Base-by-base conservation (phyloP, 2,329 filamentous ascomycete genomes). In the Phaeosphaeria sp. region DNA sequence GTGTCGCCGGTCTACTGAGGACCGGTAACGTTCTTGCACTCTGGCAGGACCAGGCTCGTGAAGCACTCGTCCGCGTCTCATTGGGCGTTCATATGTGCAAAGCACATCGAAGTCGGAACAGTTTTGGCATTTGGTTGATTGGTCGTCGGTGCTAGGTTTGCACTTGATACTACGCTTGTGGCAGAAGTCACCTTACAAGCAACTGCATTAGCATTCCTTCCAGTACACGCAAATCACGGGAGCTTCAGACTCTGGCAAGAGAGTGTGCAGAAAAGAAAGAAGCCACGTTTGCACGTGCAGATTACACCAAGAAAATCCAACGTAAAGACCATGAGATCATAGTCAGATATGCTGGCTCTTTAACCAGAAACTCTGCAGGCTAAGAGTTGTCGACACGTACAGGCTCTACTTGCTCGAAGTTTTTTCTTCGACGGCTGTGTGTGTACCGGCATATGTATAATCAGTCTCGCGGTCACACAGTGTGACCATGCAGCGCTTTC, bases 101-200 rank as follows among this genome's bases (percentile, higher is more conserved):
- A 51, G 33, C 36, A 49, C 45, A 21, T 49, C 39, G 40, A 57
- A 60, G 47, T 57, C 58, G n/a, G 39, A n/a, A 30, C 56, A 55
- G 11, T 59, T 59, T 20, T 27, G 42, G 27, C 54, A 60, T 18
- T 53, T 33, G 25, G 43, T 25, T 25, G 20, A 21, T 47, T 33
- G 30, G n/a, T 22, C 11, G 30, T n/a, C n/a, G n/a, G 24, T 44
- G 39, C 43, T 42, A 17, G 72, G 74, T 46, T 72, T 72, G 63
- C 82, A 84, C 53, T 79, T 75, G 20, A 83, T 82, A 63, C 78
- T 80, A 40, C 81, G 74, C 55, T 76, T 68, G 66, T 85, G 81
- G 68, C 83, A 85, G 66, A 82, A 81, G 67, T 85, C 83, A 67
- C 79, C 44, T 53, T 47, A 17, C 17, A 44, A 44, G 13, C 30